A percentile compares a stretch with the other conserved stretches of the same genome.
Conservation (phyloP, 768 basidiomycete species). For the Leccinum barrowsii region DNA sequence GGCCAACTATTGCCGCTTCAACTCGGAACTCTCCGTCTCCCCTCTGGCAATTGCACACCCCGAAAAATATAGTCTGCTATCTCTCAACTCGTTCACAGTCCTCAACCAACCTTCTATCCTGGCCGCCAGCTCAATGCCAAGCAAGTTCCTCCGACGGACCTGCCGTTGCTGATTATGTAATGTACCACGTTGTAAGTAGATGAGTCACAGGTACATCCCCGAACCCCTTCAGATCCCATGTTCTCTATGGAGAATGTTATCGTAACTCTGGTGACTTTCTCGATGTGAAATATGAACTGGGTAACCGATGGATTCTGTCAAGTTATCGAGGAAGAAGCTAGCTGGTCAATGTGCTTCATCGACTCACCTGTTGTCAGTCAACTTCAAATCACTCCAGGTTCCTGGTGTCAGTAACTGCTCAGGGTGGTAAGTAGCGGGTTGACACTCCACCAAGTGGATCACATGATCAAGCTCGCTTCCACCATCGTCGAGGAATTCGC, state of each 20-base stretch:
- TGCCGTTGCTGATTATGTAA: neutral
- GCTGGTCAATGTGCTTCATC: too few species aligned
- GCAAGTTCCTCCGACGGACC: slow-evolving; percentile 6
- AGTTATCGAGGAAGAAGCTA: too few species aligned
- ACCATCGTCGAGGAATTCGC: neutral
- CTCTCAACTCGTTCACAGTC: neutral
- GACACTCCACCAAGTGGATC: neutral
- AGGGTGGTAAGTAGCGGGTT: neutral
- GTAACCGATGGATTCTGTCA: too few species aligned
- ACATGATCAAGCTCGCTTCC: neutral
- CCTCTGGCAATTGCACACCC: neutral
- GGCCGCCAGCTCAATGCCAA: slow-evolving; percentile 3
- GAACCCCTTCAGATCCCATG: neutral
- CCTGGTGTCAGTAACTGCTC: neutral
- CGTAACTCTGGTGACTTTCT: neutral
- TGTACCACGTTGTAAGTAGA: neutral
- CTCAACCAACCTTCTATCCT: neutral
- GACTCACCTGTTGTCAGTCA: too few species aligned
- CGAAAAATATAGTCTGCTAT: neutral
- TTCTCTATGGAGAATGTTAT: neutral
- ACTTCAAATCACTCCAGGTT: neutral
- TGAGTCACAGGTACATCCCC: neutral
- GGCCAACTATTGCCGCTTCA: slow-evolving; percentile 22
- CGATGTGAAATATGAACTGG: neutral
- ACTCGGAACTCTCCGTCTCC: neutral